Percentiles rank a stretch among this genome's conserved stretches.
Conservation (phyloP, 1,284 basidiomycete genomes). For the Filobasidium uniguttulatum region DNA sequence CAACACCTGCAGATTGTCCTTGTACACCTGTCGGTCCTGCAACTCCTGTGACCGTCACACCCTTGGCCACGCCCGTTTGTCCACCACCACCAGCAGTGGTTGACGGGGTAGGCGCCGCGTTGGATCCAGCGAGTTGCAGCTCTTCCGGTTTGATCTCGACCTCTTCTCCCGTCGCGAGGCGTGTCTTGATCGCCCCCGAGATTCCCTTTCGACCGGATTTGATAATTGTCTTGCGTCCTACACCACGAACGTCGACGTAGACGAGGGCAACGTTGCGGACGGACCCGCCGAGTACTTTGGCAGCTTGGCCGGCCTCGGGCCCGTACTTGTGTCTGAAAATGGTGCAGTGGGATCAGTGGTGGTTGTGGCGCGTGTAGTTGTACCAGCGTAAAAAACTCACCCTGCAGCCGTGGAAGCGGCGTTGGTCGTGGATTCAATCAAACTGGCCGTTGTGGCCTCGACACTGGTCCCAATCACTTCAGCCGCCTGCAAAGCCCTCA, state of each 20-base stretch:
- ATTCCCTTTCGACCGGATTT: constrained; percentile 39
- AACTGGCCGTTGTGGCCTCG: constrained; percentile 49
- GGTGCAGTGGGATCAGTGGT: constrained; percentile 4
- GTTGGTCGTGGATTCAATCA: constrained; percentile 48
- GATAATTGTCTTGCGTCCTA: constrained; percentile 55
- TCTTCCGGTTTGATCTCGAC: constrained; percentile 10
- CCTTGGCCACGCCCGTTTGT: too few relatives aligned
- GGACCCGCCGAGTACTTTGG: constrained; percentile 48
- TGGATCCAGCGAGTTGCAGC: constrained; percentile 6
- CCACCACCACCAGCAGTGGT: too few relatives aligned
- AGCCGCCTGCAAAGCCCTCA: constrained; percentile 49
- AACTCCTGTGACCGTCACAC: too few relatives aligned
- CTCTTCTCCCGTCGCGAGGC: constrained; percentile 9
- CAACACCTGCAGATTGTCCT: too few relatives aligned
- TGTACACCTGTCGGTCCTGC: too few relatives aligned
- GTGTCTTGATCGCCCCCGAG: constrained; percentile 26
- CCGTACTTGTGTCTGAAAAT: constrained; percentile 44
- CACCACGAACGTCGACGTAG: constrained; percentile 58
- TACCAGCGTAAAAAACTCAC: constrained; percentile 38
- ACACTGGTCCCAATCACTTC: constrained; percentile 59
- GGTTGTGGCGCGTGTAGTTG: too few relatives aligned
- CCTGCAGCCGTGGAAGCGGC: constrained; percentile 48
- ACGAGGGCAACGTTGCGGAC: constrained; percentile 56
- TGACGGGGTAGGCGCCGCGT: too few relatives aligned
- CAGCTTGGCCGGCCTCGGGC: constrained; percentile 47